Conservation (phyloP, 1,284 basidiomycete species). For the Retiboletus flavoniger region DNA sequence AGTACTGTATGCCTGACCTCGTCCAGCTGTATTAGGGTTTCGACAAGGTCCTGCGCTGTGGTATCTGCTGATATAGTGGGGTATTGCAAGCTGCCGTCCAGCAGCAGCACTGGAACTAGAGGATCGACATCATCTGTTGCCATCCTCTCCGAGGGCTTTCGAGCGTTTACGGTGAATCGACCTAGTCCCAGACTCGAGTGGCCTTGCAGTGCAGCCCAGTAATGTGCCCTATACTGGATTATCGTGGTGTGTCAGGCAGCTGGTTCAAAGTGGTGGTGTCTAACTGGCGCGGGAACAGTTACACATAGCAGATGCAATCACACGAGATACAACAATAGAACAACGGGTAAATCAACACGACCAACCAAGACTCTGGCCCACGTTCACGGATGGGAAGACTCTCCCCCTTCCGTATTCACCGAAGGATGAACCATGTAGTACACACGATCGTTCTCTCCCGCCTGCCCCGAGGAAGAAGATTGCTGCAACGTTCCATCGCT, state of each 20-base stretch:
- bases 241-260: neutral
- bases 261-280: neutral
- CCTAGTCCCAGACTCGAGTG: neutral
- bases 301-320: conserved; percentile 7
- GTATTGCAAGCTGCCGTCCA: conserved; percentile 61
- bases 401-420: conserved; percentile 63
- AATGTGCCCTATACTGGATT: neutral
- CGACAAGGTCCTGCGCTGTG: conserved; percentile 58
- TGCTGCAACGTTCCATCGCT: conserved; percentile 52
- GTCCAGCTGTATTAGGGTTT: conserved; percentile 44
- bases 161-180: neutral
- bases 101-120: conserved; percentile 59
- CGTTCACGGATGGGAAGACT: conserved; percentile 36
- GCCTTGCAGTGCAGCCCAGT: neutral
- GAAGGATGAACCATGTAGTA: conserved; percentile 82
- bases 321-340: conserved; percentile 13
- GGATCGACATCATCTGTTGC: conserved; percentile 23
- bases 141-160: conserved; percentile 23
- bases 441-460: conserved; percentile 61
- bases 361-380: neutral
- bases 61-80: conserved; percentile 54
- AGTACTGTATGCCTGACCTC: conserved; percentile 53
- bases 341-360: conserved; percentile 6
- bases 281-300: conserved; percentile 1
- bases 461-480: conserved; percentile 43